Evolutionary conservation across 176 grass and related monocot species (phyloP).

Genomic region (Zizania latifolia): DNA sequence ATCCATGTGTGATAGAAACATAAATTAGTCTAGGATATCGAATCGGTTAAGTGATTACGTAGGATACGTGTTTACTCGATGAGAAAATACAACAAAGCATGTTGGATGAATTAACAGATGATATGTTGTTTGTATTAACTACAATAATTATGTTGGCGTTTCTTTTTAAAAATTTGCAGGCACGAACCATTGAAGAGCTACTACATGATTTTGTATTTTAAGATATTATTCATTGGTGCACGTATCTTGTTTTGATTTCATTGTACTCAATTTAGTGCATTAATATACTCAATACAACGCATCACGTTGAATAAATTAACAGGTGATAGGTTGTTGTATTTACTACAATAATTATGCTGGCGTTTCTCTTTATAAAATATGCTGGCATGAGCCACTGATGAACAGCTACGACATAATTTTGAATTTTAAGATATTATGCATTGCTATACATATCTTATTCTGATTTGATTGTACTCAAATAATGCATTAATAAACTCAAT

Average conservation of each 20-base stretch:
- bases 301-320: background rate
- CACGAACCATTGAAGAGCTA: no score
- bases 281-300: background rate
- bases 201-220: background rate
- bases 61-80: background rate
- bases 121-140: background rate
- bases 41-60: background rate
- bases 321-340: background rate
- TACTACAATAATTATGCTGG: background rate
- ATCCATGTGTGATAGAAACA: no score
- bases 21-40: no score
- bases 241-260: background rate
- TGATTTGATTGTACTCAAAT: no score
- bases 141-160: background rate
- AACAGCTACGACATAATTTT: no score
- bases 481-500: no score
- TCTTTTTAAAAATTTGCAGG: background rate
- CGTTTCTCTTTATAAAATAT: no score
- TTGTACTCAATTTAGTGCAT: background rate
- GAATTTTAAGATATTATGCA: no score
- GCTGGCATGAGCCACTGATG: no score
- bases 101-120: background rate
- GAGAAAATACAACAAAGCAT: background rate
- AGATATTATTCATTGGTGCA: background rate
- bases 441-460: no score